Evolutionary conservation across 345 rosid species (phyloP), one percentile per base, ranked within the genome.

Genomic region (Nasturtium officinale): DNA sequence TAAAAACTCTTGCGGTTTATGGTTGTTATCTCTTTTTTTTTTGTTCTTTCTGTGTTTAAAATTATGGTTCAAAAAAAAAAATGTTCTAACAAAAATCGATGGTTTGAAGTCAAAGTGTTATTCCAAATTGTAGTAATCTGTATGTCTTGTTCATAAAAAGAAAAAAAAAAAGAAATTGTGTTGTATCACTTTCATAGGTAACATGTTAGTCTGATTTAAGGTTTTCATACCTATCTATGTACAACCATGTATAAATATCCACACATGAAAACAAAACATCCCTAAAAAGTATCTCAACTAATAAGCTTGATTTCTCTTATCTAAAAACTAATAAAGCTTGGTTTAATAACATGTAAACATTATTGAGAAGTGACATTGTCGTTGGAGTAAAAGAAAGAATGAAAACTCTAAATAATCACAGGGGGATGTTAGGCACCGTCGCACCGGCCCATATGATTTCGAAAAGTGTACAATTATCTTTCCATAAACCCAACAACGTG

Each of bases 361-460:
- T 23, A 42, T 23, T 17, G 23, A 40, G 18, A 40, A 26, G 40
- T 38, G 72, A 42, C 42, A 52, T 53, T 54, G 26, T 54, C 51
- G 40, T 67, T 42, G 30, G 40, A 29, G 29, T 55, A 23, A 25
- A 25, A 42, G 50, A 61, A 23, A 61, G 65, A 42, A 42, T n/a
- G 20, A 56, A 68, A 45, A 58, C 46, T 15, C 42, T 42, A 42
- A 55, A 55, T 28, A 35, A 55, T 25, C 37, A 71, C 11, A n/a
- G 40, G 54, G 33, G 42, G 26, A 52, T 62, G 62, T 72, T 52
- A 52, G 76, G 69, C 76, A 72, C 63, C 65, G 65, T 48, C 48
- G 16, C 28, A 37, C 64, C 62, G 62, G 25, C 69, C 62, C 69
- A 62, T 30, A 42, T 20, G 42, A 37, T 5, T 25, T 60, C n/a